phyloP scores from a whole-genome alignment of 352 stramenopile species.

The Globisporangium orthogonon region DNA sequence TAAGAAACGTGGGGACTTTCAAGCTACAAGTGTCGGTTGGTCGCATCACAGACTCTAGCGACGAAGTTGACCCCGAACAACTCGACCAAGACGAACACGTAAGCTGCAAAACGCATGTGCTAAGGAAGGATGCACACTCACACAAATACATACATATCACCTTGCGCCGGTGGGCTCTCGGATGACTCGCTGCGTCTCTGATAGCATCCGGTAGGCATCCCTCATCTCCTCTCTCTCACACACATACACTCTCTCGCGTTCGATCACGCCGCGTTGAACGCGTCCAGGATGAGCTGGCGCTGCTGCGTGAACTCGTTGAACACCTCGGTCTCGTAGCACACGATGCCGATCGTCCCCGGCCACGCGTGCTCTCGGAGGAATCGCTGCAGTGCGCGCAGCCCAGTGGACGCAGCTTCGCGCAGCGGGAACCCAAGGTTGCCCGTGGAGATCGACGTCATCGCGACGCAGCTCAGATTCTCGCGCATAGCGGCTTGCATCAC shows the following conservation, averaged over 20 bases:
- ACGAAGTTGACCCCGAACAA: no score
- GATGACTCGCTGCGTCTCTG: no score
- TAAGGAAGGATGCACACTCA: no score
- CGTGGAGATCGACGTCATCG: constrained; percentile 59
- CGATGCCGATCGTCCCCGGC: constrained; percentile 48
- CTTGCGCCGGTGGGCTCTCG: no score
- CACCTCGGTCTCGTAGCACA: constrained; percentile 39
- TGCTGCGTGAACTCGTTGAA: constrained; percentile 27
- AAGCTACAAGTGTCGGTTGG: no score
- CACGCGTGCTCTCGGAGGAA: constrained; percentile 36
- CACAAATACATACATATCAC: no score
- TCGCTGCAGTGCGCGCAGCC: constrained; percentile 19
- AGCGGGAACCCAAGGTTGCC: constrained; percentile 40
- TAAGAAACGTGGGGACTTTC: no score
- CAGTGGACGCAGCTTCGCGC: constrained; percentile 12
- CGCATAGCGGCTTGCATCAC: constrained; percentile 28
- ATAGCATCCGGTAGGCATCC: no score
- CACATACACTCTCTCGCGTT: constrained; percentile 9
- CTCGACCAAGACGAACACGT: no score
- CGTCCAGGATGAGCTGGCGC: constrained; percentile 15
- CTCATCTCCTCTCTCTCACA: no score
- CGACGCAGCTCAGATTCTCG: constrained; percentile 42
- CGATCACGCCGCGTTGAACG: constrained; percentile 25
- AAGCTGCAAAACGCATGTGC: no score
- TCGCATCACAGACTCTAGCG: no score